Base-by-base conservation (phyloP, 2,329 filamentous ascomycete species). In the Colletotrichum sidae region DNA sequence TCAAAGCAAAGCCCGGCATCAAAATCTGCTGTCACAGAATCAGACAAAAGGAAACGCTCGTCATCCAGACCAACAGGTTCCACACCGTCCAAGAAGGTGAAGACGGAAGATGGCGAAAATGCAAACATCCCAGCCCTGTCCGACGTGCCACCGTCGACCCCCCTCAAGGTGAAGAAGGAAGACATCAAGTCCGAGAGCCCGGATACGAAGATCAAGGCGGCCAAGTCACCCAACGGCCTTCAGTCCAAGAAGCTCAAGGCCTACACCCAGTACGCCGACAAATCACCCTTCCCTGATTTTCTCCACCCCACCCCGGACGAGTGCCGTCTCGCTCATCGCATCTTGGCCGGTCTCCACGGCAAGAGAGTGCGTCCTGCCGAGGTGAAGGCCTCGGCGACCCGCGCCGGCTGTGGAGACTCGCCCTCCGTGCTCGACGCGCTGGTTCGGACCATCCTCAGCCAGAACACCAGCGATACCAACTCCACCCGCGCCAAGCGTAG, bases 261-360 rank as follows among this genome's bases (percentile, higher is more conserved):
- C 1, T 82, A 81, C 68, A 57, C 76, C 2, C 75, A 79, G 44
- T 80, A 79, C 70, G 75, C 75, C 41, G 72, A 74, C 41, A 70
- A 74, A 25, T 83, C 88, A 1, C 92, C 92, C 0, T 95, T 90
- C 69, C 91, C 91, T 0, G 81, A 88, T 62, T 92, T 90, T 73
- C 71, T 78, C 3, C 88, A 84, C 68, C 92, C 92, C 0, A 92
- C 90, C 0, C 75, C 85, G 0, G 83, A 86, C 37, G 90, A 94
- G 72, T 93, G 91, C 75, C 81, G 86, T 66, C 83, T 88, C 61
- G 90, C 93, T n/a, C 87, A 88, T 66, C 77, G 79, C 4, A 83
- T 94, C 34, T 85, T 96, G 0, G 83, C 87, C 2, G 79, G 79
- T 7, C 76, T 89, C 0, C 92, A 95, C 73, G 92, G 92, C 10